Percentiles rank a stretch among this genome's conserved stretches.
Evolutionary conservation across 371 early-diverging fungal genomes (phyloP).

Genomic region (Mucor circinelloides): DNA sequence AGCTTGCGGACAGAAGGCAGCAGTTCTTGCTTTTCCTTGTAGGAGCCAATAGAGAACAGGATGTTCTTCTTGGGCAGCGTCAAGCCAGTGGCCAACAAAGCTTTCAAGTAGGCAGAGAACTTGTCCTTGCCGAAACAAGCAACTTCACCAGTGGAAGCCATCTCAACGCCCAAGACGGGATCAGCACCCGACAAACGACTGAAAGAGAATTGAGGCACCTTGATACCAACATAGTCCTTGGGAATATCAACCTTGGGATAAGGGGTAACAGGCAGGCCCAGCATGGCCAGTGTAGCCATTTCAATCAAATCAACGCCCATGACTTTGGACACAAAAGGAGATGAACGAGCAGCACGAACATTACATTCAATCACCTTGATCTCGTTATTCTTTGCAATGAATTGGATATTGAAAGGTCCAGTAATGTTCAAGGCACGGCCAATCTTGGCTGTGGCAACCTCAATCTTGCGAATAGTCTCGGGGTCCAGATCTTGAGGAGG

Average conservation of each 20-base stretch:
- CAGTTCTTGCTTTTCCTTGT: slow-evolving; percentile 94
- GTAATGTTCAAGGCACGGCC: slow-evolving; percentile 90
- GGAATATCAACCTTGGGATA: slow-evolving; percentile 67
- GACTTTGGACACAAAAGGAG: slow-evolving; percentile 96
- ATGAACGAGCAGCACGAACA: slow-evolving; percentile 92
- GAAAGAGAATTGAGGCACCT: slow-evolving; percentile 97
- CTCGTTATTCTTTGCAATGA: slow-evolving; percentile 93
- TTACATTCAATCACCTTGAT: slow-evolving; percentile 98
- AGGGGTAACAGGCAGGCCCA: slow-evolving; percentile 71
- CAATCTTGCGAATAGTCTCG: slow-evolving; percentile 85
- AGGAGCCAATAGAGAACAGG: slow-evolving; percentile 90
- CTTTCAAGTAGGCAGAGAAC: slow-evolving; percentile 95
- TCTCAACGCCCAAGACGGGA: slow-evolving; percentile 95
- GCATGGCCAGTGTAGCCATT: slow-evolving; percentile 91
- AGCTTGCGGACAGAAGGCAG: slow-evolving; percentile 82
- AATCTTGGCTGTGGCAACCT: slow-evolving; percentile 84
- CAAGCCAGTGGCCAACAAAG: slow-evolving; percentile 90
- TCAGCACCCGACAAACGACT: slow-evolving; percentile 94
- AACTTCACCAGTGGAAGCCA: slow-evolving; percentile 98
- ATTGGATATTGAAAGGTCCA: slow-evolving; percentile 96
- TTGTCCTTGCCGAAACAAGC: slow-evolving; percentile 95
- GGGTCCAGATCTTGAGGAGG: slow-evolving; percentile 92
- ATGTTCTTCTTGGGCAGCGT: slow-evolving; percentile 90
- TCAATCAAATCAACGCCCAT: slow-evolving; percentile 90
- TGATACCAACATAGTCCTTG: slow-evolving; percentile 83